Conservation (phyloP, 345 rosid species). For the Dipteronia dyeriana region DNA sequence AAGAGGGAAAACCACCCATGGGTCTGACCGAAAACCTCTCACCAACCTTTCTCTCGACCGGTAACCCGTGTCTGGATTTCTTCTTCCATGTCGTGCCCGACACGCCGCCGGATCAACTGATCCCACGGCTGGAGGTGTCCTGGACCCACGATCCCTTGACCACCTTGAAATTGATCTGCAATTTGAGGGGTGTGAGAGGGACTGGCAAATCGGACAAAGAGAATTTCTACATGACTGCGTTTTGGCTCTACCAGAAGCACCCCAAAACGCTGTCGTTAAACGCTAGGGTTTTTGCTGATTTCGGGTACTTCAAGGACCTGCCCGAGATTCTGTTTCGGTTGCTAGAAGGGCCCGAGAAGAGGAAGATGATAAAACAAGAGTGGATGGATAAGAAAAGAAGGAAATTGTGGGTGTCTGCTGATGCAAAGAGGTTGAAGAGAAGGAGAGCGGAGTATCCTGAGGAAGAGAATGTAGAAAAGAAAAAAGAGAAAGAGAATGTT, state of each 20-base stretch:
- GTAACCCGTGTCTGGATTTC: slow-evolving; percentile 30
- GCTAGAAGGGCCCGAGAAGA: not conserved
- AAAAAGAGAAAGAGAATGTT: not conserved
- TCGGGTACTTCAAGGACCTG: slow-evolving; percentile 30
- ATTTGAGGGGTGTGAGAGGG: slow-evolving; percentile 23
- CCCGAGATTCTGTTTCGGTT: slow-evolving; percentile 30
- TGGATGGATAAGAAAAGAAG: not conserved
- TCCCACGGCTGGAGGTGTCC: not conserved
- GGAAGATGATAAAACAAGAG: not conserved
- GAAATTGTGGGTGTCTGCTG: too few relatives aligned
- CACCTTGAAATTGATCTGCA: slow-evolving; percentile 26
- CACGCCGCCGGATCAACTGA: slow-evolving; percentile 12
- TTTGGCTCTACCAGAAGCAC: slow-evolving; percentile 25
- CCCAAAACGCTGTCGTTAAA: slow-evolving; percentile 31
- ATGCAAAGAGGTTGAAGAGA: too few relatives aligned
- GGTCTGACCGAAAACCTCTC: slow-evolving; percentile 23
- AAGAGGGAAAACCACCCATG: not conserved
- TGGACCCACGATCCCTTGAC: slow-evolving; percentile 29
- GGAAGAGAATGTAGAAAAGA: not conserved
- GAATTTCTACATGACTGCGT: slow-evolving; percentile 23
- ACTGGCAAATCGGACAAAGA: slow-evolving; percentile 29
- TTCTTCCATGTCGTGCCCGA: slow-evolving; percentile 32
- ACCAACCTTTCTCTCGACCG: slow-evolving; percentile 13
- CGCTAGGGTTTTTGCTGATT: slow-evolving; percentile 9
- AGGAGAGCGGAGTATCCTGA: too few relatives aligned